Base-by-base conservation (phyloP, 2,329 filamentous ascomycete species). In the Hortaea werneckii region DNA sequence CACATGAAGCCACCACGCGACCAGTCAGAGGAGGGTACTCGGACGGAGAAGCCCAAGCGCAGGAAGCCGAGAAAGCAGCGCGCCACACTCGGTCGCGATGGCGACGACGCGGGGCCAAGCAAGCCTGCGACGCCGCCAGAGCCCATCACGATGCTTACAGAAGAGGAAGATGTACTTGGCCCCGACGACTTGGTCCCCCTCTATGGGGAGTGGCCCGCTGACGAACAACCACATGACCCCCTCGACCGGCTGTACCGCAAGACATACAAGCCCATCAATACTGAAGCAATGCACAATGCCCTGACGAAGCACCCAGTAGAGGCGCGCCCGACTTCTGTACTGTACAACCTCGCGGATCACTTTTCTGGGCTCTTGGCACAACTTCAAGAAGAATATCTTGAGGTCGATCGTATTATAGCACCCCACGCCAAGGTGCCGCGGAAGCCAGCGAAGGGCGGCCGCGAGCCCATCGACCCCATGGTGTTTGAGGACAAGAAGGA, bases 401-500 rank as follows among this genome's bases (percentile, higher is more conserved):
- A 65, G 44, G 65, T 80, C n/a, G 75, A 78, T 46, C 71, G 65
- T 30, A 61, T 74, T 53, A 76, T 75, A 40, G 68, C 71, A 10
- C 67, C 70, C 40, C 73, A 77, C 57, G 67, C 70, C 46, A 67
- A 71, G 37, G 66, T 71, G 35, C 70, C 74, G 3, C 73, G 76
- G 48, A 75, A 76, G 50, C 67, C 73, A 6, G 69, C 67, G 29
- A 70, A 70, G 46, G 71, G 71, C 13, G 70, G 69, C 9, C 65
- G 70, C 13, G 59, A 66, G 13, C 71, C 75, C 8, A 56, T 71
- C 27, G 63, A 68, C 9, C 62, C 65, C 5, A 61, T 65, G n/a
- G 58, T 76, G 2, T 79, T 70, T 49, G 77, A 79, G 55, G 77
- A 78, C 52, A 73, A 73, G 60, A 79, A 79, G 52, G 78, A 81